These are phyloP conservation scores for Acanthamoeba sp. DNA, from an alignment of 208 protist genomes.

Conservation along the genomic window DNA sequence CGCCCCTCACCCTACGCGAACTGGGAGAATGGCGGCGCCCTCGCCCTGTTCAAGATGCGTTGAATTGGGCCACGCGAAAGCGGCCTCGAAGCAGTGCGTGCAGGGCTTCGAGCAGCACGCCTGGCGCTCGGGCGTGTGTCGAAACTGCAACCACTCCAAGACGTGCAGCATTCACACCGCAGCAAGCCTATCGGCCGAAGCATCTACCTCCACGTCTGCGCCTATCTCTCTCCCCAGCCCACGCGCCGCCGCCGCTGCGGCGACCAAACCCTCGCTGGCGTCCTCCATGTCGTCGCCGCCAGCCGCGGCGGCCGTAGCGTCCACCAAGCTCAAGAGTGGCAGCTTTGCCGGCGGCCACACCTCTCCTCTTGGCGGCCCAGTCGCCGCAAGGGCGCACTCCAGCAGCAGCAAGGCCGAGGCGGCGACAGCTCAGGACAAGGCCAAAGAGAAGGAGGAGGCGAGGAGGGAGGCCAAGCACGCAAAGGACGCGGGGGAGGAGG, in stretches of 20 bases:
- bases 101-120: slow-evolving; percentile 47
- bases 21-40: not conserved
- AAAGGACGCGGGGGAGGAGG: not conserved
- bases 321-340: not conserved
- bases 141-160: slow-evolving; percentile 7
- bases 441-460: not conserved
- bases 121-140: slow-evolving; percentile 11
- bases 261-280: not conserved
- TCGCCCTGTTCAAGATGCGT: not conserved
- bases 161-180: not conserved
- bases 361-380: not conserved
- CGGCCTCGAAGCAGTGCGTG: not conserved
- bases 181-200: not conserved
- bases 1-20: not conserved
- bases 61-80: not conserved
- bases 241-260: not conserved
- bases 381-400: not conserved
- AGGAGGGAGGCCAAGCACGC: not conserved
- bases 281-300: not conserved
- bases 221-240: not conserved
- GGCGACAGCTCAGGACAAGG: not conserved
- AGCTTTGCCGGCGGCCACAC: not conserved
- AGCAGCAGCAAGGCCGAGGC: not conserved
- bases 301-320: not conserved
- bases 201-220: not conserved